These are phyloP conservation scores for Apostasia shenzhenica DNA, from an alignment of 106 monocot genomes.

Conservation along the genomic window DNA sequence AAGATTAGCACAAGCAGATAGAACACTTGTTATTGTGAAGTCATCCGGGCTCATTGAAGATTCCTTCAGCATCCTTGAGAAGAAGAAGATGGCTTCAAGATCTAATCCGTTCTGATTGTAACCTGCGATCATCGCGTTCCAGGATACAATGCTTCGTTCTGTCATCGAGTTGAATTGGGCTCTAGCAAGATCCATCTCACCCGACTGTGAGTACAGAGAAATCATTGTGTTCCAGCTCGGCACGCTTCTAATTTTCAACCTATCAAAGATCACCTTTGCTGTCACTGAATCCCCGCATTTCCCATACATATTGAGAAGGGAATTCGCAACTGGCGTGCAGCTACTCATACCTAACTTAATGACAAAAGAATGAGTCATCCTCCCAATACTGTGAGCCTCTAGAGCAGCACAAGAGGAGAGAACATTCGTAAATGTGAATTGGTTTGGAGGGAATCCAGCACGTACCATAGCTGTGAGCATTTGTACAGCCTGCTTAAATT, in stretches of 20 bases:
- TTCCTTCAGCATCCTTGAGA: conserved; percentile 53
- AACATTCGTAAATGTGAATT: conserved; percentile 79
- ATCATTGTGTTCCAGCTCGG: conserved; percentile 87
- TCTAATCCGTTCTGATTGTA: conserved; percentile 74
- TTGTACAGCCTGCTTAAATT: conserved; percentile 27
- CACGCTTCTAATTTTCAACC: conserved; percentile 45
- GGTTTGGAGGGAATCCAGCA: conserved; percentile 31
- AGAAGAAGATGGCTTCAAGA: conserved; percentile 52
- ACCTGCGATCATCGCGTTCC: conserved; percentile 87
- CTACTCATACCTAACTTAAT: conserved; percentile 69
- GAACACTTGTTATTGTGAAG: conserved; percentile 63
- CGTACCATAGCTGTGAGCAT: conserved; percentile 50
- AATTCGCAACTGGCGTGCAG: conserved; percentile 57
- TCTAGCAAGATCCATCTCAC: conserved; percentile 49
- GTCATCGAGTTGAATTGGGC: conserved; percentile 55
- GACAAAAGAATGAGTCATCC: conserved; percentile 65
- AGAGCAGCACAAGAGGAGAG: conserved; percentile 53
- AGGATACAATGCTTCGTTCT: conserved; percentile 52
- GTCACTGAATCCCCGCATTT: conserved; percentile 43
- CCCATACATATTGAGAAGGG: conserved; percentile 77
- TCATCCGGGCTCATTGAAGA: conserved; percentile 33
- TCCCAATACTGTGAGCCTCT: conserved; percentile 30
- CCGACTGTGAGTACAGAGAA: conserved; percentile 42
- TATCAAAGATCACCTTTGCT: conserved; percentile 59
- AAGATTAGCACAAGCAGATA: conserved; percentile 77